phyloP scores from a whole-genome alignment of 2,329 filamentous ascomycete genomes.

The Calonectria multiphialidica region DNA sequence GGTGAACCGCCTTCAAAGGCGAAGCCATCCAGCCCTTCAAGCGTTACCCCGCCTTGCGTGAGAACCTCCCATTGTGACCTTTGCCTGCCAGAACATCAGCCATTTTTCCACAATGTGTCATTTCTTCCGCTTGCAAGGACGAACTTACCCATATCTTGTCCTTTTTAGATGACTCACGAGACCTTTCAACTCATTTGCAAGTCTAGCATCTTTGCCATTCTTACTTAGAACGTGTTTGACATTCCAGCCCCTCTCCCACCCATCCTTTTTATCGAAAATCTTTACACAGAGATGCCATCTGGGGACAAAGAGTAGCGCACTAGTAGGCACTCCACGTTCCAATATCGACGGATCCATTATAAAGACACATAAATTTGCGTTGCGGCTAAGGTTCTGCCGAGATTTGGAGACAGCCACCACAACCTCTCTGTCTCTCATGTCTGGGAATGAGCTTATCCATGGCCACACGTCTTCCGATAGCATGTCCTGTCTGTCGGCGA shows the following conservation, averaged over 20 bases:
- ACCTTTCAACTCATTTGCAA: background rate
- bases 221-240: background rate
- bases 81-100: background rate
- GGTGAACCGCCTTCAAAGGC: background rate
- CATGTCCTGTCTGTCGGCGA: background rate
- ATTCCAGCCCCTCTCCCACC: constrained; percentile 12
- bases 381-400: background rate
- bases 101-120: background rate
- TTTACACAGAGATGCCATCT: background rate
- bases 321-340: background rate
- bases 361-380: background rate
- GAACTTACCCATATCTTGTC: background rate
- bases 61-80: background rate
- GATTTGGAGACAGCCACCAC: background rate
- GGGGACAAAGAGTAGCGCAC: background rate
- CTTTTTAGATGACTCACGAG: background rate
- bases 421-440: background rate
- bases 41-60: background rate
- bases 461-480: background rate
- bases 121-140: background rate
- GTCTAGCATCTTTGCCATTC: background rate
- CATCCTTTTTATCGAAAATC: background rate
- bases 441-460: background rate
- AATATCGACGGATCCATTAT: background rate
- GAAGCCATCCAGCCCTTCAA: background rate